Percentiles rank a stretch among this genome's conserved stretches.
phyloP scores from a whole-genome alignment of 2,329 filamentous ascomycete species.

The Penicillium olsonii region DNA sequence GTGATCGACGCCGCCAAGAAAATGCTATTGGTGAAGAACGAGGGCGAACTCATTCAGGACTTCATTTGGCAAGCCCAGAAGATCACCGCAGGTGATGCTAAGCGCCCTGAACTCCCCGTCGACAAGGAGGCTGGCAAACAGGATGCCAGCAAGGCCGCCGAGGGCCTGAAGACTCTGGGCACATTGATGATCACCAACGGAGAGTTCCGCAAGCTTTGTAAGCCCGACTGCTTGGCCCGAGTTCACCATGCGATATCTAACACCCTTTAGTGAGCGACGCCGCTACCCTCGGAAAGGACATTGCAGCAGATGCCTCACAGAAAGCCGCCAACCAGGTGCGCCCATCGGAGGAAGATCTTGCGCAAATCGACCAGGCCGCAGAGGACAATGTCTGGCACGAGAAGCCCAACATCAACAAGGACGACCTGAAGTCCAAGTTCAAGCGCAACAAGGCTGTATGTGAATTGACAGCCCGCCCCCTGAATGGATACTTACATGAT shows the following conservation, averaged over 20 bases:
- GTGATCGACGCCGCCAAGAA: constrained; percentile 84
- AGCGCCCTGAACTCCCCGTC: constrained; percentile 65
- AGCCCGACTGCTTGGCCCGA: constrained; percentile 40
- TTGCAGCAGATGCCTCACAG: constrained; percentile 83
- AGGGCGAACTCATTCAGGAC: constrained; percentile 90
- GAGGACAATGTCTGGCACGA: constrained; percentile 95
- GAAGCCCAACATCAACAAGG: constrained; percentile 72
- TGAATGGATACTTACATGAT: not conserved
- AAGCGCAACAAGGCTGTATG: constrained; percentile 59
- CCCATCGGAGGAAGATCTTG: constrained; percentile 74
- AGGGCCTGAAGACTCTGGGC: constrained; percentile 84
- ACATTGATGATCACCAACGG: constrained; percentile 92
- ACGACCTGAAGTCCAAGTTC: constrained; percentile 63
- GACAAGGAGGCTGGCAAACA: constrained; percentile 76
- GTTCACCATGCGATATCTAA: no score
- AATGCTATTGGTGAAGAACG: constrained; percentile 87
- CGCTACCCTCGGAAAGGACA: constrained; percentile 78
- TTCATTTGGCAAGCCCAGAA: constrained; percentile 93
- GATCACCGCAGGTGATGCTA: constrained; percentile 65
- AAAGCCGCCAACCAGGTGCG: constrained; percentile 75
- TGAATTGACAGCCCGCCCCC: constrained; percentile 22
- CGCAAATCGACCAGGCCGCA: constrained; percentile 78
- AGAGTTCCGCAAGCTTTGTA: constrained; percentile 87
- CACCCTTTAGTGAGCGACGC: constrained; percentile 69
- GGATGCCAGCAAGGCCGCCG: constrained; percentile 78